A percentile compares a stretch with the other conserved stretches of the same genome.
phyloP scores from a whole-genome alignment of 2,329 filamentous ascomycete genomes.

The Elsinoe perseae region DNA sequence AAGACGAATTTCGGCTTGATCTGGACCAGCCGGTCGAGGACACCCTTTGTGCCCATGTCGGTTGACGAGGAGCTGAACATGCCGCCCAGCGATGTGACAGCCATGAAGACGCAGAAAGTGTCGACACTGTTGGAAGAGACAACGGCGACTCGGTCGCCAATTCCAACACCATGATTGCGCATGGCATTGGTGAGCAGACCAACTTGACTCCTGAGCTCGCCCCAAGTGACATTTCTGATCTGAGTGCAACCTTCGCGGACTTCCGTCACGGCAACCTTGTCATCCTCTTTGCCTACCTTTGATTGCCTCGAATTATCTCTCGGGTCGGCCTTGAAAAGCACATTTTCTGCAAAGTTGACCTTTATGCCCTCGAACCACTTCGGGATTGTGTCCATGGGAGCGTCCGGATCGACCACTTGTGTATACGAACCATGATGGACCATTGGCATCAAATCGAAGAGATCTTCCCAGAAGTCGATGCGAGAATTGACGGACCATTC shows the following conservation, averaged over 20 bases:
- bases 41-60: conserved; percentile 73
- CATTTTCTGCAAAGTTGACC: conserved; percentile 74
- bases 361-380: conserved; percentile 68
- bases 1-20: conserved; percentile 74
- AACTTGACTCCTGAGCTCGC: conserved; percentile 53
- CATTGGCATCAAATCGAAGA: conserved; percentile 53
- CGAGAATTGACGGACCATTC: conserved; percentile 58
- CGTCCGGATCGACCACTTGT: conserved; percentile 57
- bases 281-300: conserved; percentile 60
- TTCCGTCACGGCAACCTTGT: conserved; percentile 62
- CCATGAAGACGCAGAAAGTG: conserved; percentile 64
- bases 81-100: conserved; percentile 61
- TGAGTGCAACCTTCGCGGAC: conserved; percentile 56
- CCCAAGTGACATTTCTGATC: conserved; percentile 55
- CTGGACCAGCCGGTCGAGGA: conserved; percentile 67
- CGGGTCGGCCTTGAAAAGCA: conserved; percentile 53
- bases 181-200: conserved; percentile 58
- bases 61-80: conserved; percentile 71
- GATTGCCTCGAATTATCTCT: conserved; percentile 40
- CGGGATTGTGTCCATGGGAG: conserved; percentile 63
- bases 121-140: conserved; percentile 69
- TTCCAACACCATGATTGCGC: conserved; percentile 55
- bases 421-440: conserved; percentile 52
- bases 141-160: conserved; percentile 67
- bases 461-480: conserved; percentile 56